Evolutionary conservation across 768 basidiomycete species (phyloP).

Genomic region (Pleurotus citrinopileatus): DNA sequence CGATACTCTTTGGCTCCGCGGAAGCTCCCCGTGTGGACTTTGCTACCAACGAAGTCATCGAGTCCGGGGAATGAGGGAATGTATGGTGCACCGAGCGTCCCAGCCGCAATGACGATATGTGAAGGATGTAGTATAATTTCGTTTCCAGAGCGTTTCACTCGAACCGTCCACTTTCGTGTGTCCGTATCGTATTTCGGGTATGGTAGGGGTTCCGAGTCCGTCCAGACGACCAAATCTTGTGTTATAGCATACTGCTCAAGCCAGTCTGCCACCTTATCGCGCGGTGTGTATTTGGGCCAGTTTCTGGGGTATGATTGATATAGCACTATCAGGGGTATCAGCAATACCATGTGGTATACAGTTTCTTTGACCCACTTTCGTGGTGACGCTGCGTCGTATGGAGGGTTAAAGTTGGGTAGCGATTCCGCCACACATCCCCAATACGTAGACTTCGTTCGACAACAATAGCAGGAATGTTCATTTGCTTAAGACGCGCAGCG

Average conservation of each 20-base stretch:
- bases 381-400: slow-evolving; percentile 26
- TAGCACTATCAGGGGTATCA: slow-evolving; percentile 25
- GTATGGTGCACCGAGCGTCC: slow-evolving; percentile 30
- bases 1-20: slow-evolving; percentile 22
- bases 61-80: slow-evolving; percentile 25
- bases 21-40: slow-evolving; percentile 31
- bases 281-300: slow-evolving; percentile 39
- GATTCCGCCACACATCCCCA: slow-evolving; percentile 42
- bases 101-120: slow-evolving; percentile 39
- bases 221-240: slow-evolving; percentile 45
- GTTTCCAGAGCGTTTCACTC: slow-evolving; percentile 25
- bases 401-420: slow-evolving; percentile 39
- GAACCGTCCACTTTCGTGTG: slow-evolving; percentile 30
- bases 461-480: slow-evolving; percentile 34
- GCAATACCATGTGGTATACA: background rate
- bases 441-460: slow-evolving; percentile 31
- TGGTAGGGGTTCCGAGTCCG: slow-evolving; percentile 27
- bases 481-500: slow-evolving; percentile 39
- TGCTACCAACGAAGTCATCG: slow-evolving; percentile 27
- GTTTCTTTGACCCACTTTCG: too few relatives aligned
- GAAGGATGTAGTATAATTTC: slow-evolving; percentile 28
- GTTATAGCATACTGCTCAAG: slow-evolving; percentile 36
- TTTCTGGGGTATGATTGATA: slow-evolving; percentile 35
- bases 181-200: slow-evolving; percentile 29
- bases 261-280: slow-evolving; percentile 42